Evolutionary conservation across 176 grass and related monocot genomes (phyloP), one percentile per base, ranked within the genome.

Genomic region (Chrysopogon serrulatus): DNA sequence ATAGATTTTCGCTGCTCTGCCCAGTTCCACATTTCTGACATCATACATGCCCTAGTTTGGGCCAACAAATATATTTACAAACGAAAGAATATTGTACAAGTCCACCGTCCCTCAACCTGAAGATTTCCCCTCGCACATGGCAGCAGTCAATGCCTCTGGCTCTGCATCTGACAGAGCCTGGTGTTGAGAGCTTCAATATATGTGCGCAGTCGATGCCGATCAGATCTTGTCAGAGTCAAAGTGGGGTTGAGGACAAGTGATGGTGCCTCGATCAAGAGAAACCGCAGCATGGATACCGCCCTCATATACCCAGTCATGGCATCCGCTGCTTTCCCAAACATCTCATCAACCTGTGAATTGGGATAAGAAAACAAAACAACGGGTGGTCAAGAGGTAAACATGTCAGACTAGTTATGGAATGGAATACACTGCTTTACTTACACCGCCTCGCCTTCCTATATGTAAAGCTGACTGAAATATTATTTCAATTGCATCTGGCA

Each of bases 401-500:
- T 53, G 41, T 40, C 37, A 30, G 23, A 31, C 56, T 65, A 21
- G 69, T 73, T 78, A 45, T 76, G 16, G 61, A 68, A 80, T 57
- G 57, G 37, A 70, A 80, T 24, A 42, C 1, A 19, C 19, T 30
- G 61, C 32, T 82, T 68, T 71, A 94, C 96, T 98, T 89, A 98
- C 96, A 86, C 90, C 91, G 60, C 96, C 96, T 35, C 85, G 83
- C 81, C 96, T 95, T 82, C 96, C 96, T 23, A 87, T 79, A 34
- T 68, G 65, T 21, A 98, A 93, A 41, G 96, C 93, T 56, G 79
- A 93, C 27, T 98, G 96, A 91, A 96, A 98, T 96, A 98, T 93
- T 47, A 96, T 89, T 82, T 98, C 96, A 77, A 98, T 90, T 17
- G 93, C 93, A 83, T 98, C 96, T 11, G 96, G 93, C 91, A 98